Evolutionary conservation across 306 rosid species (phyloP), one percentile per base, ranked within the genome.

Genomic region (Quercus alba): DNA sequence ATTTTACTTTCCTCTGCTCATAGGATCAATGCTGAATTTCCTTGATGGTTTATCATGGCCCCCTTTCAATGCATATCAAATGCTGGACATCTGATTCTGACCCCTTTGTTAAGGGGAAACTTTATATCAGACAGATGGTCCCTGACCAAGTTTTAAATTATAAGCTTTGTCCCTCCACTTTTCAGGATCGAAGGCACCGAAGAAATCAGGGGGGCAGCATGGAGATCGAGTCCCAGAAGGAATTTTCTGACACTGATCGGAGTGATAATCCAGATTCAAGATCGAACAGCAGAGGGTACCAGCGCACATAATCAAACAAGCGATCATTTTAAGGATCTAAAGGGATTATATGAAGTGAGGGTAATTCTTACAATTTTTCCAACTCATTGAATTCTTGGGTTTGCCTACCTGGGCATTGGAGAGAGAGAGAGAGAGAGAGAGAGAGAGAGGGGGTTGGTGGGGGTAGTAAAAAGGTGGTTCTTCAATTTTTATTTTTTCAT

Each of bases 131-230:
- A 59, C 46, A 66, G 6, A n/a, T 77, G n/a, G 11, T 70, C 17
- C 66, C 66, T 14, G 20, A 55, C 18, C 59, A n/a, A 19, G 58
- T 38, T 31, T 72, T 75, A 73, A 69, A 67, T 12, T 55, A n/a
- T 5, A 7, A 33, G n/a, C 35, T 23, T 72, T 72, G 1, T 78
- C 19, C 33, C 54, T 0, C 46, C 41, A 44, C 72, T 81, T 68
- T 73, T 83, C 94, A 94, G 98, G 97, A 94, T 78, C 91, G 97
- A 78, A 90, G 98, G 87, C 86, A 81, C 78, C 79, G 97, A 73
- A 89, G 97, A 87, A 86, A 82, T 52, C 88, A 84, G 81, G 97
- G 78, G 2, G 86, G 79, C 26, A 91, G 92, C 86, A 85, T 78
- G 80, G 98, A 93, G 84, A 90, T 86, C 9, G 98, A 93, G 46